Conservation (phyloP, 2,329 filamentous ascomycete species). For the Aspergillus tanneri region DNA sequence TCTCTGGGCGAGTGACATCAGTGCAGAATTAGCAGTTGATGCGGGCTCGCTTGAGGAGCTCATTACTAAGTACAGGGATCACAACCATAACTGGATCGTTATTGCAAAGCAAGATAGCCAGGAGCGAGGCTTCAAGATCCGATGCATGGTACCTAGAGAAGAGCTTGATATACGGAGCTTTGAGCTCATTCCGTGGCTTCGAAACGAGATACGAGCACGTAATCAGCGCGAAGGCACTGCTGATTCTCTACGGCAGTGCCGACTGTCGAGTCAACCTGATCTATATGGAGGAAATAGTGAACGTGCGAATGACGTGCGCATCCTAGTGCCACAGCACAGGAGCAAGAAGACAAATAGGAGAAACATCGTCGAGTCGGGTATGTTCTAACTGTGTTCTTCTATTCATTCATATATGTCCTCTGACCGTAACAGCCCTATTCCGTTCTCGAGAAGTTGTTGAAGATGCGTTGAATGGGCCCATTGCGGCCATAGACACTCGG, state of each 20-base stretch:
- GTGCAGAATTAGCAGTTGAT: slow-evolving; percentile 81
- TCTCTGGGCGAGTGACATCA: slow-evolving; percentile 81
- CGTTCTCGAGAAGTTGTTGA: slow-evolving; percentile 63
- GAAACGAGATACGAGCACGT: slow-evolving; percentile 76
- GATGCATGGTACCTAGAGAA: slow-evolving; percentile 73
- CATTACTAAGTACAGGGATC: slow-evolving; percentile 62
- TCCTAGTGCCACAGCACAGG: slow-evolving; percentile 77
- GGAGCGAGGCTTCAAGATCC: slow-evolving; percentile 67
- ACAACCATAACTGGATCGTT: slow-evolving; percentile 83
- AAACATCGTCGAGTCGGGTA: slow-evolving; percentile 79
- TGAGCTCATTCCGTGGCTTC: slow-evolving; percentile 77
- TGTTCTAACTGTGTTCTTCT: no score
- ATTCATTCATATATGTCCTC: slow-evolving; percentile 35
- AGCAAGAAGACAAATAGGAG: slow-evolving; percentile 90
- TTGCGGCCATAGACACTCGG: slow-evolving; percentile 83
- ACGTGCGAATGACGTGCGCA: slow-evolving; percentile 71
- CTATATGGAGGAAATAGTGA: slow-evolving; percentile 35
- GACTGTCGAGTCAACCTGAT: slow-evolving; percentile 45
- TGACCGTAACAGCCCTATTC: slow-evolving; percentile 45
- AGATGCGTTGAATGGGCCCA: slow-evolving; percentile 72
- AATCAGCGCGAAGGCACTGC: slow-evolving; percentile 58
- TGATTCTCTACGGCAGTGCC: slow-evolving; percentile 45
- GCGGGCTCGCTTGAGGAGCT: slow-evolving; percentile 77
- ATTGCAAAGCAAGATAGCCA: slow-evolving; percentile 72
- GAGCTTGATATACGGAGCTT: slow-evolving; percentile 73